Evolutionary conservation across 225 moss, liverwort and hornwort species (phyloP), one percentile per base, ranked within the genome.

Genomic region (Lunularia cruciata): DNA sequence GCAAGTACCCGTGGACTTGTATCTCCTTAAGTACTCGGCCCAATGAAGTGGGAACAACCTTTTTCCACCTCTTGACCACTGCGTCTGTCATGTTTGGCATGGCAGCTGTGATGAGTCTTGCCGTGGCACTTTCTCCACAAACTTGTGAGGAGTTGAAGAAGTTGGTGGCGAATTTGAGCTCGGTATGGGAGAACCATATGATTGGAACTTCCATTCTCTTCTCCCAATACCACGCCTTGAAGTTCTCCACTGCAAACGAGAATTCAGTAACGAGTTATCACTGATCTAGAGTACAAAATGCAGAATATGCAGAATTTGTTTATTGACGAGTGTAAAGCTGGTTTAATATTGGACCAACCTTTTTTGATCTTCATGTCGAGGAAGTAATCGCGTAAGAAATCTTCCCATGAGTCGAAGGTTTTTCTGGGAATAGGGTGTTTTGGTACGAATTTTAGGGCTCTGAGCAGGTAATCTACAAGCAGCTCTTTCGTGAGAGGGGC

Each of bases 141-240:
- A 57, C 49, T 1, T 63, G 52, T 1, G 20, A 49, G 31, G 73
- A 76, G 37, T 77, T 65, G 65, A 77, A 77, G 65, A 64, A 76
- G 70, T 81, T 77, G 12, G 81, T 81, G 22, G 69, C 68, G 42
- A 77, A 13, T 49, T 76, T 73, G 43, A 81, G 59, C 46, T 81
- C 73, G 8, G 58, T 81, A 59, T 81, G 77, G 0, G 81, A 81
- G 62, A 81, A 81, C 81, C 81, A 81, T 13, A 77, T 70, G 34
- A 77, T 70, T 0, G 73, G 76, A 6, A 73, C 76, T 20, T 58
- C 64, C 48, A 51, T 60, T 11, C 76, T 39, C 36, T 81, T 76
- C 37, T 69, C 38, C 81, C 81, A 81, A 54, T 81, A 81, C 81
- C 81, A 76, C 8, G 47, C 51, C 22, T 65, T 76, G 47, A 70